Conservation (phyloP, 306 rosid species). For the Abrus pulchellus region DNA sequence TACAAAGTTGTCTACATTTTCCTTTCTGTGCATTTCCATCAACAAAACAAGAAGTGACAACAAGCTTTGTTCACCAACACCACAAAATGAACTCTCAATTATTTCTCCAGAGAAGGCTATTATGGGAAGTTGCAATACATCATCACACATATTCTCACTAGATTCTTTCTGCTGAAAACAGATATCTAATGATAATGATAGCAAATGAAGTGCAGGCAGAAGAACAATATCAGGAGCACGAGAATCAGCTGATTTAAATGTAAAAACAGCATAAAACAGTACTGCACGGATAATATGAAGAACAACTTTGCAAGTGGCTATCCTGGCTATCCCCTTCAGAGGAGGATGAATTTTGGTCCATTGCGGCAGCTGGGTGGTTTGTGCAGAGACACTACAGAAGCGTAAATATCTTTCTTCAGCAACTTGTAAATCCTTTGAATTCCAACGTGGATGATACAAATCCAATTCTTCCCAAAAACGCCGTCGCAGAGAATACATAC, state of each 20-base stretch:
- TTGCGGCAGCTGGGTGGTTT: slow-evolving; percentile 74
- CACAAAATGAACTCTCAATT: slow-evolving; percentile 58
- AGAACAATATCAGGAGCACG: slow-evolving; percentile 93
- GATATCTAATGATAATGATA: slow-evolving; percentile 81
- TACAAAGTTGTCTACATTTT: slow-evolving; percentile 56
- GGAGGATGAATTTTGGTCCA: slow-evolving; percentile 93
- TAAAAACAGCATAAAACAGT: slow-evolving; percentile 81
- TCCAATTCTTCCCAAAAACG: slow-evolving; percentile 86
- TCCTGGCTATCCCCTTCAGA: slow-evolving; percentile 73
- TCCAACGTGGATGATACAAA: slow-evolving; percentile 96
- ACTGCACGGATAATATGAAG: slow-evolving; percentile 86
- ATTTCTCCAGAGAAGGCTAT: slow-evolving; percentile 73
- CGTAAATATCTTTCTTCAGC: slow-evolving; percentile 98
- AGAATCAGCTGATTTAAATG: slow-evolving; percentile 71
- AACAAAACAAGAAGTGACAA: slow-evolving; percentile 86
- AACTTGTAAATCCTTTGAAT: slow-evolving; percentile 85
- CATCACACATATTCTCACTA: slow-evolving; percentile 49
- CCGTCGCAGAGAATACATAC: slow-evolving; percentile 92
- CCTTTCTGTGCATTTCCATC: slow-evolving; percentile 76
- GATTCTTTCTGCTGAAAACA: slow-evolving; percentile 74
- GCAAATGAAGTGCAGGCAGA: slow-evolving; percentile 84
- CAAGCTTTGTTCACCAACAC: slow-evolving; percentile 79
- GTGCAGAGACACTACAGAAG: slow-evolving; percentile 73
- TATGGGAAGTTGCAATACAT: slow-evolving; percentile 67
- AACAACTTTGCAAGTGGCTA: slow-evolving; percentile 86